These are phyloP conservation scores for Ustilago curta DNA, from an alignment of 1,284 basidiomycete species.

Conservation along the genomic window DNA sequence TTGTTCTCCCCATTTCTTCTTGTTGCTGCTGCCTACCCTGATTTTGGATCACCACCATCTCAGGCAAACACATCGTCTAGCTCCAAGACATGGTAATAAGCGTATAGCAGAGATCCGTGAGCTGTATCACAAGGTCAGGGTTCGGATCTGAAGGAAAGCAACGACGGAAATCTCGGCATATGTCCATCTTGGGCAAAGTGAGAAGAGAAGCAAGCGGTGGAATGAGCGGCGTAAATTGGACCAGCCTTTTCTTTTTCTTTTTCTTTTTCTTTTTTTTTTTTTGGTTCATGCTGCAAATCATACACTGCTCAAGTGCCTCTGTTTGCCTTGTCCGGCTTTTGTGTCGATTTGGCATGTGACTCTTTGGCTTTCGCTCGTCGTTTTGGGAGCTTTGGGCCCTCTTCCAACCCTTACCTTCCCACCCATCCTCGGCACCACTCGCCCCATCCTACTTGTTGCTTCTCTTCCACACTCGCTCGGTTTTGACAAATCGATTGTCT, in stretches of 20 bases:
- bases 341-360: not conserved
- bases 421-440: not conserved
- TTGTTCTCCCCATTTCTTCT: conserved; percentile 14
- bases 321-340: not conserved
- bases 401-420: not conserved
- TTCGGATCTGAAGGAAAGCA: too few relatives aligned
- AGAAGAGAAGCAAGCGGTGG: too few relatives aligned
- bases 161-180: too few relatives aligned
- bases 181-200: too few relatives aligned
- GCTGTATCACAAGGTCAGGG: too few relatives aligned
- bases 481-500: conserved; percentile 3
- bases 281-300: not conserved
- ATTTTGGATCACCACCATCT: not conserved
- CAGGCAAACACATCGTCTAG: not conserved
- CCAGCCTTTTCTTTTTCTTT: too few relatives aligned
- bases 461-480: not conserved
- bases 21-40: not conserved
- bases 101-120: too few relatives aligned
- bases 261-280: too few relatives aligned
- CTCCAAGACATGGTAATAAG: not conserved
- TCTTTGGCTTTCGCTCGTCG: conserved; percentile 3
- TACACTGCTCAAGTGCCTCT: conserved; percentile 1
- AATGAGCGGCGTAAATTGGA: not conserved
- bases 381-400: not conserved
- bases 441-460: not conserved